phyloP scores from a whole-genome alignment of 2,329 filamentous ascomycete species.

The Fusarium sp. region DNA sequence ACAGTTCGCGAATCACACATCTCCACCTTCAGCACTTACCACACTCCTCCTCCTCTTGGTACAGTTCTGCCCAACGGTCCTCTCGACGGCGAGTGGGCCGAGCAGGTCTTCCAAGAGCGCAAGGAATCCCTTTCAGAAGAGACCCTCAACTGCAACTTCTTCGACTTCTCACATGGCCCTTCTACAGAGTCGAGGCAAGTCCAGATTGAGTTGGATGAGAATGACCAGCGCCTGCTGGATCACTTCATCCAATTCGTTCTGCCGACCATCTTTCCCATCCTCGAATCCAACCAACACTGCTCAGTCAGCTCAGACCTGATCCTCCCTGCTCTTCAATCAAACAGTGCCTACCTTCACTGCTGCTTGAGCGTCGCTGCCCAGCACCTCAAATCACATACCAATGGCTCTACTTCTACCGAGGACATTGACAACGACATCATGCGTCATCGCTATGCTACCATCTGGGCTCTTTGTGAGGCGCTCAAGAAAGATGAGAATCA shows the following conservation, averaged over 20 bases:
- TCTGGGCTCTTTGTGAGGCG: conserved; percentile 85
- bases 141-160: conserved; percentile 80
- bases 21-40: conserved; percentile 93
- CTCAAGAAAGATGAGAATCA: conserved; percentile 85
- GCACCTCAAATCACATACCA: conserved; percentile 82
- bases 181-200: conserved; percentile 73
- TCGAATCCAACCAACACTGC: conserved; percentile 90
- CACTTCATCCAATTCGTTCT: conserved; percentile 92
- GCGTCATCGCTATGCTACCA: conserved; percentile 89
- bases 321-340: conserved; percentile 87
- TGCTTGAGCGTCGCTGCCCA: conserved; percentile 93
- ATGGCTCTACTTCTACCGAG: conserved; percentile 70
- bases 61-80: conserved; percentile 73
- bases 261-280: conserved; percentile 89
- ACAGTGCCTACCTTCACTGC: conserved; percentile 94
- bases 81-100: conserved; percentile 71
- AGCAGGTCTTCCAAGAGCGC: conserved; percentile 52
- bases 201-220: conserved; percentile 85
- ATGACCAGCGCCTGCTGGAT: conserved; percentile 86
- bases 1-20: conserved; percentile 87
- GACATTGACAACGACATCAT: conserved; percentile 91
- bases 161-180: conserved; percentile 80
- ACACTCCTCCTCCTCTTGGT: conserved; percentile 79
- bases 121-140: conserved; percentile 76
- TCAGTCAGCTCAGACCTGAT: conserved; percentile 84